A percentile compares a stretch with the other conserved stretches of the same genome.
phyloP scores from a whole-genome alignment of 176 grass and related monocot genomes.

The Oryza longistaminata region DNA sequence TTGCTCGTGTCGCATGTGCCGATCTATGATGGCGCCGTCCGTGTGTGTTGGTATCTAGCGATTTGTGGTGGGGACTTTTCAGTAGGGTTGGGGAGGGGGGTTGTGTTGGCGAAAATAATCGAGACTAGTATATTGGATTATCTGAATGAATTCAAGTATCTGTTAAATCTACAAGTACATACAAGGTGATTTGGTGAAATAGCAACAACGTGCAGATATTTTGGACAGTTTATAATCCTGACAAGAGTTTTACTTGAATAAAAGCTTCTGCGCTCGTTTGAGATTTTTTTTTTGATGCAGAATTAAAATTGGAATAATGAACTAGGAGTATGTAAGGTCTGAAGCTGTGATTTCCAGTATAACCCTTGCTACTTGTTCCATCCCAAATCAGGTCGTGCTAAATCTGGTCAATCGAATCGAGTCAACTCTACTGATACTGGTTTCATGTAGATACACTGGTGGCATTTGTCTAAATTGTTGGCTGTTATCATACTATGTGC shows the following conservation, averaged over 20 bases:
- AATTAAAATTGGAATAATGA: not conserved
- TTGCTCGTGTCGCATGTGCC: slow-evolving; percentile 1
- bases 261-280: not conserved
- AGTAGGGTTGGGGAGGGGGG: not conserved
- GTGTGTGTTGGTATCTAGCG: slow-evolving; percentile 33
- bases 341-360: not conserved
- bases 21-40: slow-evolving; percentile 9
- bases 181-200: no score
- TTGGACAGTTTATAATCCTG: not conserved
- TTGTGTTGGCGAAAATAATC: not conserved
- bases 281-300: not conserved
- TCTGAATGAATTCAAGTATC: not conserved
- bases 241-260: not conserved
- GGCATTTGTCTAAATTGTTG: not conserved
- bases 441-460: not conserved
- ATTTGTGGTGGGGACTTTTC: slow-evolving; percentile 32
- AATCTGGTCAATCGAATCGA: not conserved
- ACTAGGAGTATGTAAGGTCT: not conserved
- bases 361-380: not conserved
- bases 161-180: not conserved
- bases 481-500: not conserved
- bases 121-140: not conserved
- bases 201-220: not conserved
- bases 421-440: not conserved
- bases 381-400: not conserved